Conservation (phyloP, 2,329 filamentous ascomycete species). For the Colletotrichum tofieldiae region DNA sequence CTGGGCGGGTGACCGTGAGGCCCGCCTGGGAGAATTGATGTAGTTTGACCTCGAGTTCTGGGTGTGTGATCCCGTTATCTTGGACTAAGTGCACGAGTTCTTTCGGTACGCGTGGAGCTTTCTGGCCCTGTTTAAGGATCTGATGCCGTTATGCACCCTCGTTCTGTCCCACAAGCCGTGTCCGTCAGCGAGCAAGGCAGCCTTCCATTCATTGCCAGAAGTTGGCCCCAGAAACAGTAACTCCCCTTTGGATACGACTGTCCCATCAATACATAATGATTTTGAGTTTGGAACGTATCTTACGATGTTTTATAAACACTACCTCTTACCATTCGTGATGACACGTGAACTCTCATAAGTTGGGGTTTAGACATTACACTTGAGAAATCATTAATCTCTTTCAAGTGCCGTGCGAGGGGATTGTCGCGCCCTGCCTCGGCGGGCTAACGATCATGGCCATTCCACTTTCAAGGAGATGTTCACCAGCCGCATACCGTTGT, state of each 20-base stretch:
- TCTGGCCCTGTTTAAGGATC: not conserved
- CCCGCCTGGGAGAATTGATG: slow-evolving; percentile 69
- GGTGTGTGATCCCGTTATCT: not conserved
- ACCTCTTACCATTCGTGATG: not conserved
- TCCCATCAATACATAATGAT: slow-evolving; percentile 20
- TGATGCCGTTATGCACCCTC: not conserved
- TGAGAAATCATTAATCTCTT: not conserved
- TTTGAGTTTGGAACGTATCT: slow-evolving; percentile 11
- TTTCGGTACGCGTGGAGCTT: not conserved
- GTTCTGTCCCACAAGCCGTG: not conserved
- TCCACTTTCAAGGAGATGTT: not conserved
- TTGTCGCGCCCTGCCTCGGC: too few species aligned
- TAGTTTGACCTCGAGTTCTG: slow-evolving; percentile 38
- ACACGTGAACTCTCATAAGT: too few species aligned
- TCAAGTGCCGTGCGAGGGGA: too few species aligned
- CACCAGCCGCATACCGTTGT: slow-evolving; percentile 2
- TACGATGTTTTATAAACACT: not conserved
- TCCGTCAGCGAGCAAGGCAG: not conserved
- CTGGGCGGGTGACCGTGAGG: slow-evolving; percentile 71
- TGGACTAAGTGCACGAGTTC: not conserved
- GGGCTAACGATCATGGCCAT: not conserved
- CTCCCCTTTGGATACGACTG: not conserved
- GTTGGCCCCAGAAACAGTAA: not conserved
- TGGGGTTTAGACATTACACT: not conserved
- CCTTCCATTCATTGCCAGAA: not conserved